These are phyloP conservation scores for Panaeolus papilionaceus DNA, from an alignment of 768 basidiomycete genomes.

Conservation along the genomic window DNA sequence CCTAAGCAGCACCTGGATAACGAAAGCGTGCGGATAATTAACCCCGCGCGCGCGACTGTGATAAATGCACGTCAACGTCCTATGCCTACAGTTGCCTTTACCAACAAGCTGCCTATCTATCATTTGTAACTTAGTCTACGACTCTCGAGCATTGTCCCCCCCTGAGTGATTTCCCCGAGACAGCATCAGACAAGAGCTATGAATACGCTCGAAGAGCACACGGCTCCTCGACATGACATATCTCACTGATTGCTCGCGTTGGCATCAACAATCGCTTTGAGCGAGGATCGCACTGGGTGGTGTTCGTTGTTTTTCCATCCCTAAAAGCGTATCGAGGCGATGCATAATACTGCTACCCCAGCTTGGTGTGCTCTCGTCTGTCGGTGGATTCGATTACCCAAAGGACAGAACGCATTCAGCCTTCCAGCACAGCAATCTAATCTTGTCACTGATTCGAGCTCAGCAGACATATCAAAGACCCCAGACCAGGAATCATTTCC, in stretches of 20 bases:
- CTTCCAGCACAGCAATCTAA: slow-evolving; percentile 8
- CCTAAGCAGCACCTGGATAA: slow-evolving; percentile 1
- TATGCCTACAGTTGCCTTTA: neutral
- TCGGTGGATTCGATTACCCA: neutral
- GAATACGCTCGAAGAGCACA: slow-evolving; percentile 2
- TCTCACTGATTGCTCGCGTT: neutral
- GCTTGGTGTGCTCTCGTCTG: neutral
- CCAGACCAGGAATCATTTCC: neutral
- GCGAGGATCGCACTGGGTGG: neutral
- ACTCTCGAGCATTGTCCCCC: neutral
- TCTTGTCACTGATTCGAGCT: slow-evolving; percentile 5
- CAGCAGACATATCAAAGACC: slow-evolving; percentile 2
- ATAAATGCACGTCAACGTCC: slow-evolving; percentile 2
- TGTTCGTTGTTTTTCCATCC: neutral
- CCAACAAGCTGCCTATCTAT: slow-evolving; percentile 8
- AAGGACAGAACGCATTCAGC: neutral
- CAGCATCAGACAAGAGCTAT: neutral
- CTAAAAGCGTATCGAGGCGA: neutral
- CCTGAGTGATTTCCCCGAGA: slow-evolving; percentile 2
- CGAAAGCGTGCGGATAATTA: slow-evolving; percentile 2
- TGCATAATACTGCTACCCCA: neutral
- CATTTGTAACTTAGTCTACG: neutral
- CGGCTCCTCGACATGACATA: neutral
- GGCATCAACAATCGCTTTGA: neutral
- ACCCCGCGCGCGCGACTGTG: neutral